Conservation (phyloP, 208 protist genomes). For the Acanthamoeba quina region DNA sequence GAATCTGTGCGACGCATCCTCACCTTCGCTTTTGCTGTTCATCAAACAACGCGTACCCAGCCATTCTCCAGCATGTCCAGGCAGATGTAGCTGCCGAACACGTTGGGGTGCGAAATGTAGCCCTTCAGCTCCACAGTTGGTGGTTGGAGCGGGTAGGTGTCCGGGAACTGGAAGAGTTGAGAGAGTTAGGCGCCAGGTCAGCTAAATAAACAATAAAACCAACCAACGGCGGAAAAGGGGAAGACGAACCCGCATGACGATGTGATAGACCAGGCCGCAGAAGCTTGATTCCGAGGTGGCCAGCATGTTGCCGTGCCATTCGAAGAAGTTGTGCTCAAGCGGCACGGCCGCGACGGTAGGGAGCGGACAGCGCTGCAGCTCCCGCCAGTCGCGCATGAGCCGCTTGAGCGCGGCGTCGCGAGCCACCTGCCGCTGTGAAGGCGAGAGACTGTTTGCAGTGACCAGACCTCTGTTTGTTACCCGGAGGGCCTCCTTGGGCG, state of each 20-base stretch:
- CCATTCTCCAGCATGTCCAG: slow-evolving; percentile 26
- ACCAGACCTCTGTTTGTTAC: not conserved
- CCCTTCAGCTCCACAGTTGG: not conserved
- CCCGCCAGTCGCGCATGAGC: not conserved
- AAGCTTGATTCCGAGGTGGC: not conserved
- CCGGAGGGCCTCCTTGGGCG: not conserved
- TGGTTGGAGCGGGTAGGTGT: slow-evolving; percentile 23
- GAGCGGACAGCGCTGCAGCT: not conserved
- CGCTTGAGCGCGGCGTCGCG: not conserved
- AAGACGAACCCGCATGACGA: not conserved
- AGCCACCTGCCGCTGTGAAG: not conserved
- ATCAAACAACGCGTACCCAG: not conserved
- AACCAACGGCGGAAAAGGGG: not conserved
- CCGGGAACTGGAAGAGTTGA: not conserved
- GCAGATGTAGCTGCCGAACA: slow-evolving; percentile 25
- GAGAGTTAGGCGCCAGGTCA: not conserved
- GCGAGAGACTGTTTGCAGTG: not conserved
- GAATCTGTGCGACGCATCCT: not conserved
- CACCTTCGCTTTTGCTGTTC: too few species aligned
- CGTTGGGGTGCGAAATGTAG: slow-evolving; percentile 16
- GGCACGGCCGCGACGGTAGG: not conserved
- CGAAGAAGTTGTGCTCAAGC: slow-evolving; percentile 24
- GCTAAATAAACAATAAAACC: not conserved
- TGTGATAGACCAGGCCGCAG: slow-evolving; percentile 43
- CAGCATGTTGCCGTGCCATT: slow-evolving; percentile 52